A percentile compares a stretch with the other conserved stretches of the same genome.
Evolutionary conservation across 2,329 filamentous ascomycete genomes (phyloP).

Genomic region (Sporothrix luriei): DNA sequence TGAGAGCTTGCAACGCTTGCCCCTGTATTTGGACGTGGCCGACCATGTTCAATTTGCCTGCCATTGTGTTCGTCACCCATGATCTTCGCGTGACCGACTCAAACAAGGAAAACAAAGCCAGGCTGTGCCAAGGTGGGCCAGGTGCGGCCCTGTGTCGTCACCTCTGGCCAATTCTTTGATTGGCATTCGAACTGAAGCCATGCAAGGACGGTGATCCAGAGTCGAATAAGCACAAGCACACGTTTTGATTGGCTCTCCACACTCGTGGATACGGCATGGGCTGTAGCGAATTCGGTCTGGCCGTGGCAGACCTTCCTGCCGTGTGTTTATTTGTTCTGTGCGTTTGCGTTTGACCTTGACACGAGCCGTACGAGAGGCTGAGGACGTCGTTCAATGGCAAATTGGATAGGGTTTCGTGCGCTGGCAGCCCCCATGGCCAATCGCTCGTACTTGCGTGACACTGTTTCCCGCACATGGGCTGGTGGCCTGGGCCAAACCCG

Average conservation of each 20-base stretch:
- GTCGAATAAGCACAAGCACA: not conserved
- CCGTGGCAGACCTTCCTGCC: not conserved
- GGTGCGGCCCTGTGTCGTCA: constrained; percentile 4
- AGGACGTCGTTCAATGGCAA: not conserved
- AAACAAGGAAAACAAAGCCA: not conserved
- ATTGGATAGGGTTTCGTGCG: constrained; percentile 15
- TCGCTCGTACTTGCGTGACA: not conserved
- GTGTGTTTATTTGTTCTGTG: not conserved
- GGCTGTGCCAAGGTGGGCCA: not conserved
- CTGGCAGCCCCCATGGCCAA: constrained; percentile 21
- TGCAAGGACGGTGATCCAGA: not conserved
- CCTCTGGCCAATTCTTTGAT: not conserved
- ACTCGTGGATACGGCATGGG: not conserved
- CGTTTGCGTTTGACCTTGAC: not conserved
- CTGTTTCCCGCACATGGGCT: not conserved
- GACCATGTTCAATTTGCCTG: not conserved
- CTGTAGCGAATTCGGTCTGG: not conserved
- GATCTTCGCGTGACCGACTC: not conserved
- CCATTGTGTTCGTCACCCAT: not conserved
- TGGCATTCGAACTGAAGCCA: not conserved
- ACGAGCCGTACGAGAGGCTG: constrained; percentile 11
- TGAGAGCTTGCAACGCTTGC: too few species aligned
- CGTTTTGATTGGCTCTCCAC: not conserved
- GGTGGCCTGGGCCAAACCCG: not conserved
- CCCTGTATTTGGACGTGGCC: not conserved